Percentiles rank a stretch among this genome's conserved stretches.
Conservation (phyloP, 2,329 filamentous ascomycete genomes). For the Catunica adiposa region DNA sequence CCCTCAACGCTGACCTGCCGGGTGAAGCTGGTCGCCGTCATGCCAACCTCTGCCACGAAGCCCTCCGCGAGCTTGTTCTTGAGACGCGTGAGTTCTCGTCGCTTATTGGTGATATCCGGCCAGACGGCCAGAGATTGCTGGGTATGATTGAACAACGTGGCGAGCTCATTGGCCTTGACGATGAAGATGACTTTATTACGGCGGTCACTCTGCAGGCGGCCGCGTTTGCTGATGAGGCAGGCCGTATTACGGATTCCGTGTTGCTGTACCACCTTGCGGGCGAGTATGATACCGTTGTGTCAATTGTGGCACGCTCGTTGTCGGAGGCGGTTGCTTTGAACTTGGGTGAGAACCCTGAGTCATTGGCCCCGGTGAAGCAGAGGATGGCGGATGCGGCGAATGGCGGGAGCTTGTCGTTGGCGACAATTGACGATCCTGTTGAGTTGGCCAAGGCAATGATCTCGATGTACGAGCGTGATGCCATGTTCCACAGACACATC, state of each 20-base stretch:
- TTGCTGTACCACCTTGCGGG: conserved; percentile 86
- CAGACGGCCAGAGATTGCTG: conserved; percentile 68
- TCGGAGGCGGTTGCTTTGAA: conserved; percentile 80
- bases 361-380: conserved; percentile 65
- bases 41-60: conserved; percentile 73
- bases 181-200: conserved; percentile 71
- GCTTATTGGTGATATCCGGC: conserved; percentile 76
- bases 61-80: conserved; percentile 82
- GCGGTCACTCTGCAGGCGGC: conserved; percentile 90
- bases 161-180: conserved; percentile 60
- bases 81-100: conserved; percentile 93
- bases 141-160: conserved; percentile 80
- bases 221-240: conserved; percentile 83
- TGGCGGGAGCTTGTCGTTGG: conserved; percentile 28
- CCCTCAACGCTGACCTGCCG: conserved; percentile 70
- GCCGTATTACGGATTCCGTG: conserved; percentile 82
- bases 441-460: conserved; percentile 45
- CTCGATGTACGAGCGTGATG: conserved; percentile 43
- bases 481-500: conserved; percentile 43
- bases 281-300: conserved; percentile 87
- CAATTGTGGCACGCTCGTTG: conserved; percentile 74
- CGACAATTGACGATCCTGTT: conserved; percentile 42
- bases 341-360: conserved; percentile 64
- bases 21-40: conserved; percentile 62
- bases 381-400: conserved; percentile 33